A percentile compares a stretch with the other conserved stretches of the same genome.
phyloP scores from a whole-genome alignment of 179 eudicot genomes.

The Monotropa hypopitys region DNA sequence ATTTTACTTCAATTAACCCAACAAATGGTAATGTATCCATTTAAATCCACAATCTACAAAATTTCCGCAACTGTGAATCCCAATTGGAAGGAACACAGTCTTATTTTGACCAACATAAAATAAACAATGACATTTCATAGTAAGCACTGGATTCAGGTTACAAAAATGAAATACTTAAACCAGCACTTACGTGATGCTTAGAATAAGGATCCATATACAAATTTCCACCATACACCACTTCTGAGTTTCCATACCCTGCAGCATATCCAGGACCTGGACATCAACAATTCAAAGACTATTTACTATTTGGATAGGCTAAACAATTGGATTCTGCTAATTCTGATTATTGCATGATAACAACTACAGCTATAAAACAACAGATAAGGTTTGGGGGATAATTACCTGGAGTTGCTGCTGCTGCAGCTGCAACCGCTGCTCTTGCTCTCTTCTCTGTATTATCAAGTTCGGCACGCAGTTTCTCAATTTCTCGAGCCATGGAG shows the following conservation, averaged over 20 bases:
- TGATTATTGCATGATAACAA: neutral
- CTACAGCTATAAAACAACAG: neutral
- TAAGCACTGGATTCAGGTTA: neutral
- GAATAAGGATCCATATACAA: conserved; percentile 34
- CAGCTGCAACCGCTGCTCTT: conserved; percentile 45
- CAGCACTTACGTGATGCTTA: conserved; percentile 45
- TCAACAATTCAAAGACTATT: neutral
- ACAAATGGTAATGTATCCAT: neutral
- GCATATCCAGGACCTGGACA: conserved; percentile 38
- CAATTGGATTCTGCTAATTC: neutral
- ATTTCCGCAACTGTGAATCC: neutral
- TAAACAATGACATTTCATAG: neutral
- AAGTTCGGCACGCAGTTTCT: conserved; percentile 51
- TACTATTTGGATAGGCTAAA: neutral
- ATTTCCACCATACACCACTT: conserved; percentile 31
- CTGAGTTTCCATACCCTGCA: conserved; percentile 31
- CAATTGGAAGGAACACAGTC: neutral
- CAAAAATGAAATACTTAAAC: neutral
- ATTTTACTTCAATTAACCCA: neutral
- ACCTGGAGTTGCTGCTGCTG: conserved; percentile 52
- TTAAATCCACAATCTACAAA: neutral
- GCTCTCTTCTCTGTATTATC: conserved; percentile 68
- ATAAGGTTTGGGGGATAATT: conserved; percentile 6
- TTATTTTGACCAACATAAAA: neutral
- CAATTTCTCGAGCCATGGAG: conserved; percentile 46